Conservation (phyloP, 257 asterid species). For the Petrea volubilis region DNA sequence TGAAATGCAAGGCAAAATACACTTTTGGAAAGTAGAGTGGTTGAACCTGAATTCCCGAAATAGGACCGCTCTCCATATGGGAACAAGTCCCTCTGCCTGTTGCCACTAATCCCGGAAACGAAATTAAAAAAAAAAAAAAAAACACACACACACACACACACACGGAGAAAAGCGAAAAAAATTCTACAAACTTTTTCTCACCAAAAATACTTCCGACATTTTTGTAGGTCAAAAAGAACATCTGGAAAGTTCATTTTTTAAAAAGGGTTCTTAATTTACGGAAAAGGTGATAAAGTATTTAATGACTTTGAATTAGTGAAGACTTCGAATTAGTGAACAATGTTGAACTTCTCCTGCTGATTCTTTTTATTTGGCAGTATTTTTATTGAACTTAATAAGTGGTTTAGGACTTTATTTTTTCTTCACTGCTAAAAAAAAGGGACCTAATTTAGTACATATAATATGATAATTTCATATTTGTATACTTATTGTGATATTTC, state of each 20-base stretch:
- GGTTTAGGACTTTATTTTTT: too few species aligned
- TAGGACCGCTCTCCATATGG: neutral
- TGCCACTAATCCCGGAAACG: constrained; percentile 25
- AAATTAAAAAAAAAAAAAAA: neutral
- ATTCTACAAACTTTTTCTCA: neutral
- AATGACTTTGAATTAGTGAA: neutral
- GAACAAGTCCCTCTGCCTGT: constrained; percentile 21
- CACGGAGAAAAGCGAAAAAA: neutral
- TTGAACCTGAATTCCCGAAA: constrained; percentile 18
- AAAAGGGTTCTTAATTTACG: neutral
- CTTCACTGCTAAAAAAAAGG: too few species aligned
- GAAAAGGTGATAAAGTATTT: neutral
- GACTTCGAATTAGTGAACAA: neutral
- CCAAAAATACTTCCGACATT: neutral
- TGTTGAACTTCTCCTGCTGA: too few species aligned
- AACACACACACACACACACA: too few species aligned
- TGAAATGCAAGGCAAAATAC: neutral
- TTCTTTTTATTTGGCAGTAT: too few species aligned
- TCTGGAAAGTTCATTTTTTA: neutral
- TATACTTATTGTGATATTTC: too few species aligned
- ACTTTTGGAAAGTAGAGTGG: constrained; percentile 30
- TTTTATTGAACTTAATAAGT: too few species aligned
- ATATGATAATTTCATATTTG: too few species aligned
- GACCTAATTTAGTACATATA: too few species aligned
- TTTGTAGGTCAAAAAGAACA: neutral